Evolutionary conservation across 805 yeast species (phyloP).

Genomic region (Metschnikowia matae): DNA sequence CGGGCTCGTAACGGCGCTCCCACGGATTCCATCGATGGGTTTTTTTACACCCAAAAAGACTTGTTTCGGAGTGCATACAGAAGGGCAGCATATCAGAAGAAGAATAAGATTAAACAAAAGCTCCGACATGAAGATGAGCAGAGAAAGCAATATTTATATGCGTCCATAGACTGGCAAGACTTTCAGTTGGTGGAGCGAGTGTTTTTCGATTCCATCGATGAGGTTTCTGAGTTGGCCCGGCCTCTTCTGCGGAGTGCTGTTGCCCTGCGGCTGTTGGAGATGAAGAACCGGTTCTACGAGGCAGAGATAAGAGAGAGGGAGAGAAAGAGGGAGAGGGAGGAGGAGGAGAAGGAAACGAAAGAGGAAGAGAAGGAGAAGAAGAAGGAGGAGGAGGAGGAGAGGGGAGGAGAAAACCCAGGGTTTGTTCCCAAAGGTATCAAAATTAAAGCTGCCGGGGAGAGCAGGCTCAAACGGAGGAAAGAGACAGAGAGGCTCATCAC

Average conservation of each 20-base stretch:
- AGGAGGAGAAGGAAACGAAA: neutral
- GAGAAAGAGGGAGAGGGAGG: slow-evolving; percentile 1
- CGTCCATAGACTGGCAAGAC: slow-evolving; percentile 85
- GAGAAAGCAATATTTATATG: slow-evolving; percentile 45
- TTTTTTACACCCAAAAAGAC: slow-evolving; percentile 22
- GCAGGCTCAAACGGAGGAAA: slow-evolving; percentile 41
- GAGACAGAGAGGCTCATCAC: slow-evolving; percentile 35
- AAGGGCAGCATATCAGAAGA: slow-evolving; percentile 53
- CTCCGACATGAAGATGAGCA: slow-evolving; percentile 30
- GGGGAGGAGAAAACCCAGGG: slow-evolving; percentile 3
- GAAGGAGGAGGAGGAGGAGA: neutral
- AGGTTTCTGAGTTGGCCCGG: slow-evolving; percentile 48
- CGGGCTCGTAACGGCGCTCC: slow-evolving; percentile 8
- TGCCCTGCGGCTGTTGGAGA: slow-evolving; percentile 56
- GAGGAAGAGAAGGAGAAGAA: neutral
- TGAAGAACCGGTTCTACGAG: slow-evolving; percentile 37
- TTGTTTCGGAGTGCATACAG: slow-evolving; percentile 45
- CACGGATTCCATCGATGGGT: neutral
- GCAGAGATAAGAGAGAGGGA: slow-evolving; percentile 6
- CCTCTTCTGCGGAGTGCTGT: slow-evolving; percentile 59
- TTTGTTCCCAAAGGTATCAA: slow-evolving; percentile 50
- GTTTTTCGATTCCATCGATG: slow-evolving; percentile 59
- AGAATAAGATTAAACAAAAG: slow-evolving; percentile 32
- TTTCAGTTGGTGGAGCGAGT: slow-evolving; percentile 69
- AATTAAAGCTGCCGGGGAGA: slow-evolving; percentile 66